phyloP scores from a whole-genome alignment of 2,329 filamentous ascomycete genomes.

The Laburnicola sp. region DNA sequence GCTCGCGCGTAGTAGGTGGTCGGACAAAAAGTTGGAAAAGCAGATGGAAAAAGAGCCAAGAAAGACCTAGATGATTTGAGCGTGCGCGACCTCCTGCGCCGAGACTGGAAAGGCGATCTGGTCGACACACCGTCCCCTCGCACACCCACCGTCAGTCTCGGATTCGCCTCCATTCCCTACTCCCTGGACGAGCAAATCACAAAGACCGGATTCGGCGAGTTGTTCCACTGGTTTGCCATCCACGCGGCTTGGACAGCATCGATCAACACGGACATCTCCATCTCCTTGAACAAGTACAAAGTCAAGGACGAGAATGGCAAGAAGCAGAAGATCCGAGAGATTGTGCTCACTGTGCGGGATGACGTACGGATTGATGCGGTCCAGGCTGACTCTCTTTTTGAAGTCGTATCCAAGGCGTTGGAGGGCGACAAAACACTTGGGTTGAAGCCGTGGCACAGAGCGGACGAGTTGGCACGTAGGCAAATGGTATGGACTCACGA shows the following conservation, averaged over 20 bases:
- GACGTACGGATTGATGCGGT: conserved; percentile 51
- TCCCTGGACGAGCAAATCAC: conserved; percentile 52
- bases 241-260: conserved; percentile 55
- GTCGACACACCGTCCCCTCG: conserved; percentile 53
- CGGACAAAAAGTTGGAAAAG: conserved; percentile 42
- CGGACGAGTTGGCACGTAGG: conserved; percentile 45
- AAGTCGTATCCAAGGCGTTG: conserved; percentile 47
- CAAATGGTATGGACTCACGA: conserved; percentile 55
- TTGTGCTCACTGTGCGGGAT: conserved; percentile 50
- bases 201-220: conserved; percentile 52
- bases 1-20: conserved; percentile 50
- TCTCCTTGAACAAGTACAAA: conserved; percentile 54
- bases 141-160: conserved; percentile 52
- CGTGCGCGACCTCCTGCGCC: conserved; percentile 50
- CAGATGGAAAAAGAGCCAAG: conserved; percentile 50
- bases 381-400: conserved; percentile 51
- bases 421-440: conserved; percentile 46
- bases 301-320: conserved; percentile 43
- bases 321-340: conserved; percentile 53
- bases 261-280: conserved; percentile 49
- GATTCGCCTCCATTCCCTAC: conserved; percentile 53
- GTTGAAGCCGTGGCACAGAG: conserved; percentile 51
- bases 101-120: conserved; percentile 55
- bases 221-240: conserved; percentile 55
- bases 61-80: conserved; percentile 49